These are phyloP conservation scores for Gyromitra esculenta DNA, from an alignment of 2,329 filamentous ascomycete species.

Conservation along the genomic window DNA sequence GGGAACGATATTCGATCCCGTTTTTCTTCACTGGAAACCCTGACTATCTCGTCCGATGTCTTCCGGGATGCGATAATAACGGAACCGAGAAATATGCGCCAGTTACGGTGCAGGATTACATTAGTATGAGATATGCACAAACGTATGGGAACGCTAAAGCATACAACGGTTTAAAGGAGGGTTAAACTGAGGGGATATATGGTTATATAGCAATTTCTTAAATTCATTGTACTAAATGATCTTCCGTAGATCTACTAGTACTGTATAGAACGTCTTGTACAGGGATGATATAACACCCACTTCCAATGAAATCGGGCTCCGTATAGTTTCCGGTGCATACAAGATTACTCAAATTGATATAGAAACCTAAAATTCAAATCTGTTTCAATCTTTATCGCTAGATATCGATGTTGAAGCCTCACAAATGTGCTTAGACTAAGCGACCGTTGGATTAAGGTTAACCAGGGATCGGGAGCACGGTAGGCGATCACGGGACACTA, in stretches of 20 bases:
- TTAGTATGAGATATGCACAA: conserved; percentile 1
- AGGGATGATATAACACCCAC: too few species aligned
- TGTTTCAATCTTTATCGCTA: background rate
- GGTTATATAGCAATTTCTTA: background rate
- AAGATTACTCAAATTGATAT: too few species aligned
- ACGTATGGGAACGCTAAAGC: background rate
- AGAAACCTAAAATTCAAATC: background rate
- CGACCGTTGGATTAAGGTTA: background rate
- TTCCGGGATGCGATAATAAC: conserved; percentile 8
- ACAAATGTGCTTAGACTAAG: background rate
- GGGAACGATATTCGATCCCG: conserved; percentile 68
- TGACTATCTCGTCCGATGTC: conserved; percentile 58
- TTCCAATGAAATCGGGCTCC: too few species aligned
- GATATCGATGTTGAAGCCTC: background rate
- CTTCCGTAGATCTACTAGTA: too few species aligned
- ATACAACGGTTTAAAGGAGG: background rate
- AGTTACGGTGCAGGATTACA: conserved; percentile 23
- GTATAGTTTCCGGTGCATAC: too few species aligned
- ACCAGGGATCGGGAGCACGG: too few species aligned
- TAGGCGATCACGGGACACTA: too few species aligned
- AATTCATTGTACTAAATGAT: background rate
- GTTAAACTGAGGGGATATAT: background rate
- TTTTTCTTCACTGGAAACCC: conserved; percentile 69
- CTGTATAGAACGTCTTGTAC: too few species aligned
- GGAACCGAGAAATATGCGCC: conserved; percentile 17